Base-by-base conservation (phyloP, 164 flowering plant genomes). In the Taxillus chinensis region DNA sequence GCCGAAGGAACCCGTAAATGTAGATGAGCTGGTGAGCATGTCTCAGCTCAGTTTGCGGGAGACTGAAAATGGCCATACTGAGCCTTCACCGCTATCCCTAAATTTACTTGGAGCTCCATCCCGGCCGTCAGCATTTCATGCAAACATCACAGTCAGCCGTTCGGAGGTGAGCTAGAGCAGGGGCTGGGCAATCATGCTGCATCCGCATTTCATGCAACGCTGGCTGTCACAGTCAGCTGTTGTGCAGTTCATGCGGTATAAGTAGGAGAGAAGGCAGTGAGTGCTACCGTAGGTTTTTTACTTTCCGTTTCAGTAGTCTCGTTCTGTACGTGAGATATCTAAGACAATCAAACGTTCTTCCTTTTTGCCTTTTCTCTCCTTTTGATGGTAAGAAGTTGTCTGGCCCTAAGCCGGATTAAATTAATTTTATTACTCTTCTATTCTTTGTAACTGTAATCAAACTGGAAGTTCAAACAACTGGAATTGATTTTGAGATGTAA, bases 71-170 rank as follows among this genome's bases (percentile, higher is more conserved):
- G 63, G 69, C 45, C 72, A 56, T 12, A 61, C 60, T 10, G 81
- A 77, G 58, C 78, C 79, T 13, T 75, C 88, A 15, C 78, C 82
- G 5, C 80, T 88, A 49, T 74, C 91, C 42, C 40, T 76, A 38
- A 78, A 79, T 51, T 62, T 85, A 39, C 63, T 83, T 3, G 88
- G 83, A 10, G 72, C 80, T 59, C 82, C 87, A 10, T 81, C 92
- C 37, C 70, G 95, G 70, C 95, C 79, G 62, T 90, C 97, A 0
- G 97, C 95, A 3, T 90, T 87, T 69, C 90, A 86, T 67, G 75
- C 81, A 9, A 90, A 75, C 63, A 72, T 80, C 49, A 70, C 86
- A 0, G 79, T 55, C 6, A 58, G 61, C 65, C 63, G 66, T 0
- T 62, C 93, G 13, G 78, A 73, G 14, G 49, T 84, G 57, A 77